A percentile compares a stretch with the other conserved stretches of the same genome.
phyloP scores from a whole-genome alignment of 257 asterid species.

The Plantago major region DNA sequence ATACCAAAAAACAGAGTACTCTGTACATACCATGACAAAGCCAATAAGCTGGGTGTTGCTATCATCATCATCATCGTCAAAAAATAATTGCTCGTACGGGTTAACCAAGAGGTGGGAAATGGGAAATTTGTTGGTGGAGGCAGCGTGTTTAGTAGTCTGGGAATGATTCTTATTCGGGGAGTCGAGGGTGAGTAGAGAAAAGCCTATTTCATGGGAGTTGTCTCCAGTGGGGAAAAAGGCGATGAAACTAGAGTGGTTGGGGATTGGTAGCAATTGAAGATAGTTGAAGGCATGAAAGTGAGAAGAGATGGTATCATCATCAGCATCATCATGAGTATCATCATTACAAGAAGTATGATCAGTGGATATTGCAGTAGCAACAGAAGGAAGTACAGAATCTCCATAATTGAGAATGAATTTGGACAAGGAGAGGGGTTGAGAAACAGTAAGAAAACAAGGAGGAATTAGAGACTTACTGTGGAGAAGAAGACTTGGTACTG shows the following conservation, averaged over 20 bases:
- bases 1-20: constrained; percentile 66
- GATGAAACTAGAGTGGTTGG: constrained; percentile 22
- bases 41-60: constrained; percentile 44
- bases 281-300: constrained; percentile 45
- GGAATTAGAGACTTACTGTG: constrained; percentile 39
- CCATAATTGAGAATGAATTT: too few relatives aligned
- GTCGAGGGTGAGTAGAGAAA: too few relatives aligned
- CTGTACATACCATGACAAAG: constrained; percentile 54
- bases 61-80: constrained; percentile 11
- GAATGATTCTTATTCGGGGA: too few relatives aligned
- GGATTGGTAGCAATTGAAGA: constrained; percentile 48
- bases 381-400: too few relatives aligned
- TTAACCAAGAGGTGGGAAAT: constrained; percentile 39
- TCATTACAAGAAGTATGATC: too few relatives aligned
- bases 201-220: constrained; percentile 60
- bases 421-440: constrained; percentile 40
- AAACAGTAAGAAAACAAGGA: constrained; percentile 51
- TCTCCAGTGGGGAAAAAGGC: constrained; percentile 64
- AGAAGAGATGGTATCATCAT: too few relatives aligned
- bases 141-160: too few relatives aligned
- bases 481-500: constrained; percentile 33
- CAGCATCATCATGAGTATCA: too few relatives aligned
- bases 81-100: constrained; percentile 27
- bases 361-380: constrained; percentile 31
- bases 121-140: too few relatives aligned